These are phyloP conservation scores for Rubia tinctorum DNA, from an alignment of 305 asterid genomes.

Conservation along the genomic window DNA sequence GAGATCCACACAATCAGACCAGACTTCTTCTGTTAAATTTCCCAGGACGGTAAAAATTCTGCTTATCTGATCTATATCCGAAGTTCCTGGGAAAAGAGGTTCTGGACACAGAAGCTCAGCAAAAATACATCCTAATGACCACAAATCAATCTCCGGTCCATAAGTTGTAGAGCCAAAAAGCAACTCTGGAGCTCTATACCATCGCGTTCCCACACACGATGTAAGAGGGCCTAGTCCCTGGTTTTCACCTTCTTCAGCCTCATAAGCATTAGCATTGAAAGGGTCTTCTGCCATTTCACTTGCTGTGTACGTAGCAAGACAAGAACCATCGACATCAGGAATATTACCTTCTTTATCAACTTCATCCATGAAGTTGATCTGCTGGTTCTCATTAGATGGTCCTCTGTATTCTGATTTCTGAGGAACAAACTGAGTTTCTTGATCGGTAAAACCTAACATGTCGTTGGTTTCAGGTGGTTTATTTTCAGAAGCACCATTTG, in stretches of 20 bases:
- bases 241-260: conserved; percentile 51
- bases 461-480: conserved; percentile 29
- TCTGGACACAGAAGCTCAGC: conserved; percentile 73
- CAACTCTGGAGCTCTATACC: conserved; percentile 95
- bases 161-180: conserved; percentile 85
- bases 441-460: conserved; percentile 16
- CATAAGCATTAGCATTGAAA: conserved; percentile 44
- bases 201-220: conserved; percentile 94
- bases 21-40: conserved; percentile 60
- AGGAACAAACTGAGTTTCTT: conserved; percentile 24
- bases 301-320: conserved; percentile 78
- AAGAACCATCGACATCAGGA: conserved; percentile 73
- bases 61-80: conserved; percentile 89
- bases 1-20: conserved; percentile 82
- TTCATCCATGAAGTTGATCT: conserved; percentile 35
- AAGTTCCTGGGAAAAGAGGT: conserved; percentile 79
- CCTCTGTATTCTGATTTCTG: conserved; percentile 28
- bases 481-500: conserved; percentile 24
- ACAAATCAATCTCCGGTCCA: conserved; percentile 82
- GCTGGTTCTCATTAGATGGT: conserved; percentile 31
- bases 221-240: conserved; percentile 73
- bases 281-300: conserved; percentile 77
- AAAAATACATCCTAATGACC: conserved; percentile 96
- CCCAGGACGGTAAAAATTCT: conserved; percentile 66
- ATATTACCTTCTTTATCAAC: conserved; percentile 55